A percentile compares a stretch with the other conserved stretches of the same genome.
Conservation (phyloP, 1,284 basidiomycete genomes). For the Inonotus obliquus region DNA sequence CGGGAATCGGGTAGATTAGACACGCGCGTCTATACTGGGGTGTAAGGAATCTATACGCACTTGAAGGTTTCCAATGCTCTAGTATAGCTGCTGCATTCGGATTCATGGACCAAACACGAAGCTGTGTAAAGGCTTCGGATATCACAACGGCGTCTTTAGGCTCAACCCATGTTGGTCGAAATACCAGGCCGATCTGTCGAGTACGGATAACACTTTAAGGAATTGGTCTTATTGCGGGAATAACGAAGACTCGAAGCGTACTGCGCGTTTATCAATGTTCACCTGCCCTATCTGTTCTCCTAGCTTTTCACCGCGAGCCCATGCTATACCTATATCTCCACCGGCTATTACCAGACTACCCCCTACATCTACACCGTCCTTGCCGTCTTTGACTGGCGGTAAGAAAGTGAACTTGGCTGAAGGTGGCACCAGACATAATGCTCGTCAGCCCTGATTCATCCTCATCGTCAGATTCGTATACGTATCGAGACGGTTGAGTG, state of each 20-base stretch:
- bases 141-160: slow-evolving; percentile 35
- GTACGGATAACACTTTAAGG: not conserved
- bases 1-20: not conserved
- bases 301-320: slow-evolving; percentile 46
- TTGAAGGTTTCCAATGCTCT: slow-evolving; percentile 40
- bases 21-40: not conserved
- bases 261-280: slow-evolving; percentile 42
- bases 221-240: not conserved
- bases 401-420: slow-evolving; percentile 34
- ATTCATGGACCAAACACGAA: slow-evolving; percentile 51
- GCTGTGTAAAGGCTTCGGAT: slow-evolving; percentile 45
- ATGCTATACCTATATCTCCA: slow-evolving; percentile 42
- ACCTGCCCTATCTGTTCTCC: slow-evolving; percentile 48
- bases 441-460: slow-evolving; percentile 50
- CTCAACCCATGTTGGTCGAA: slow-evolving; percentile 43
- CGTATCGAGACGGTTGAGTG: slow-evolving; percentile 51
- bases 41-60: slow-evolving; percentile 24
- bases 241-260: slow-evolving; percentile 28
- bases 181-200: slow-evolving; percentile 47
- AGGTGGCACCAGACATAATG: too few species aligned
- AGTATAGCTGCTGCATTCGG: slow-evolving; percentile 43
- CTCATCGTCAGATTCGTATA: slow-evolving; percentile 63
- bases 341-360: slow-evolving; percentile 40
- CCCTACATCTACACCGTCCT: slow-evolving; percentile 23
- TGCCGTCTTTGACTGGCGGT: slow-evolving; percentile 24